Conservation (phyloP, 2,329 filamentous ascomycete genomes). For the Diaporthe citri region DNA sequence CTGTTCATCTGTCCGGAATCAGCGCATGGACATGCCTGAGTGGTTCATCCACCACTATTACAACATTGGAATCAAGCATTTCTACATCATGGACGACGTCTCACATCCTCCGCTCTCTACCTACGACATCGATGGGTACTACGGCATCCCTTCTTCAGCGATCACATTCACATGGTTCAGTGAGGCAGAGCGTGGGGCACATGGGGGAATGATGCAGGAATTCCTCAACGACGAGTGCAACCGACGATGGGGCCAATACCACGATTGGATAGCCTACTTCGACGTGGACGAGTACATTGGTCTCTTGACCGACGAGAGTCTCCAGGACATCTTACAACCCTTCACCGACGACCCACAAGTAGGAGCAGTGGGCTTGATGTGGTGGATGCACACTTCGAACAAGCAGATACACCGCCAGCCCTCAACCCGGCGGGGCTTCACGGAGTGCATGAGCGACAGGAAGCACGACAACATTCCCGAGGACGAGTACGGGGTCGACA, state of each 20-base stretch:
- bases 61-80: constrained; percentile 40
- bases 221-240: constrained; percentile 29
- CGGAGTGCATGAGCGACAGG: constrained; percentile 37
- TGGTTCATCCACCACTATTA: constrained; percentile 41
- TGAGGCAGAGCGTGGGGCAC: constrained; percentile 1
- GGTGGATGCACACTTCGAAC: constrained; percentile 49
- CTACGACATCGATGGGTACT: constrained; percentile 15
- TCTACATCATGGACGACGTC: constrained; percentile 42
- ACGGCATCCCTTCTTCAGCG: constrained; percentile 20
- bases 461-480: constrained; percentile 12
- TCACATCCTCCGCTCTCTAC: constrained; percentile 38
- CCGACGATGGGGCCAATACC: constrained; percentile 42
- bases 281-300: constrained; percentile 52
- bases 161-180: constrained; percentile 7
- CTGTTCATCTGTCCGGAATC: constrained; percentile 37
- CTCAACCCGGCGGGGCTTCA: constrained; percentile 47
- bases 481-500: constrained; percentile 45
- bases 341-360: constrained; percentile 44
- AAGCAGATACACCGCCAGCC: constrained; percentile 44
- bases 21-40: constrained; percentile 40
- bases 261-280: constrained; percentile 50
- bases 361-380: constrained; percentile 50
- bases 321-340: constrained; percentile 45
- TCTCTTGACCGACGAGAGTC: constrained; percentile 43
- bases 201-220: constrained; percentile 20